Base-by-base conservation (phyloP, 495 filamentous ascomycete genomes). In the Neurospora intermedia region DNA sequence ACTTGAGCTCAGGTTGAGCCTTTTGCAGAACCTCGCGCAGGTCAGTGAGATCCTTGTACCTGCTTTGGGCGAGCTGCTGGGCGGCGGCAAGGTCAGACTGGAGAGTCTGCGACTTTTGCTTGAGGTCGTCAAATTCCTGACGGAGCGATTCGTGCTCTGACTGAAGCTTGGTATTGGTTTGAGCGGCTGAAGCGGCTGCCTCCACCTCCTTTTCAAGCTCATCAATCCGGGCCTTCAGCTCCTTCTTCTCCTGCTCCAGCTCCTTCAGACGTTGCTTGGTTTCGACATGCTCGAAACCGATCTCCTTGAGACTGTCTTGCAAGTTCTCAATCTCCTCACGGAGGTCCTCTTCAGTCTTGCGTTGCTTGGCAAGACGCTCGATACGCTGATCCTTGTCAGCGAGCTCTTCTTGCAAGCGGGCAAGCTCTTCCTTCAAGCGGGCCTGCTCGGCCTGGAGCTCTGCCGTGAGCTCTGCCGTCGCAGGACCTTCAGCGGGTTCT, bases 41-140 rank as follows among this genome's bases (percentile, higher is more conserved):
- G 45, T 97, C 92, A 0, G 90, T 91, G 3, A 97, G 82, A 72
- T 97, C 94, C 78, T 94, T 97, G 82, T 93, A 98, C 10, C 96
- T 87, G 39, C 88, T 89, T 69, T 94, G 88, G 1, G 96, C 94
- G 23, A 98, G 84, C 78, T 96, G 89, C 77, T 98, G 87, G 0
- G 94, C 91, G 10, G 94, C 95, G 1, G 90, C 91, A 16, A 98
- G 86, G 79, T 99, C 95, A 4, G 90, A 93, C 74, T 96, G 90
- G 11, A 98, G 80, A 0, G 88, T 88, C 5, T 87, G 85, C 0
- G 90, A 86, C 76, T 89, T 92, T 45, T 86, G 79, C 78, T 92
- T 94, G 62, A 97, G 84, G 46, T 87, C 87, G 71, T 97, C 92
- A 73, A 92, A 91, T 73, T 96, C 92, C 13, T 85, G 83, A 70